A percentile compares a stretch with the other conserved stretches of the same genome.
phyloP scores from a whole-genome alignment of 176 grass and related monocot species.

The Elaeis guineensis region DNA sequence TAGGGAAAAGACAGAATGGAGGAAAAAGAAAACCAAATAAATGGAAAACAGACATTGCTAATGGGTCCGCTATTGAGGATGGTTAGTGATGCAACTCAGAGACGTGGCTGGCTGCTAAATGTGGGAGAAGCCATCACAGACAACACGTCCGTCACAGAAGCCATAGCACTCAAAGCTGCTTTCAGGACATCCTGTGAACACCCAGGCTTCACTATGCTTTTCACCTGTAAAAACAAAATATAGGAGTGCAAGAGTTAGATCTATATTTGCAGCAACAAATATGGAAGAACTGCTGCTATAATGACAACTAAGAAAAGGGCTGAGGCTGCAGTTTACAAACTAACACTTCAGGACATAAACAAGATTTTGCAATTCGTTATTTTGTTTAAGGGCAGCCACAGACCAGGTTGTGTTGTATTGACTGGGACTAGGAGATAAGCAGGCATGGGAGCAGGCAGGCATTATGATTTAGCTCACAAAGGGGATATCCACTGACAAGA shows the following conservation, averaged over 20 bases:
- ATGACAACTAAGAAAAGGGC: too few relatives aligned
- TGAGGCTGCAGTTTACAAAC: too few relatives aligned
- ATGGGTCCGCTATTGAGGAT: neutral
- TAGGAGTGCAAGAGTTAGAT: neutral
- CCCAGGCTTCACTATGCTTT: conserved; percentile 91
- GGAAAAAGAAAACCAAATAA: conserved; percentile 1
- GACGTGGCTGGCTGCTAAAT: conserved; percentile 24
- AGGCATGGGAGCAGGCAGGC: too few relatives aligned
- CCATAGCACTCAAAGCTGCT: conserved; percentile 73
- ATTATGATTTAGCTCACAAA: too few relatives aligned
- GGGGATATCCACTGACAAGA: too few relatives aligned
- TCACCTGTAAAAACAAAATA: conserved; percentile 40
- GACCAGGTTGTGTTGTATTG: too few relatives aligned
- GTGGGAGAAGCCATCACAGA: conserved; percentile 64
- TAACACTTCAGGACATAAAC: too few relatives aligned
- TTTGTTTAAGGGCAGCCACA: too few relatives aligned
- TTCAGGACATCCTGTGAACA: conserved; percentile 93
- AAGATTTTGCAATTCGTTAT: too few relatives aligned
- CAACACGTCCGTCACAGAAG: conserved; percentile 80
- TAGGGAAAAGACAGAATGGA: neutral
- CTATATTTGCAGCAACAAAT: too few relatives aligned
- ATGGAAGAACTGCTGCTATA: too few relatives aligned
- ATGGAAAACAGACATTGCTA: neutral
- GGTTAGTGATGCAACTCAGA: conserved; percentile 15
- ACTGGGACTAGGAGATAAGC: too few relatives aligned